Conservation (phyloP, 768 basidiomycete species). For the Boletus subcaerulescens region DNA sequence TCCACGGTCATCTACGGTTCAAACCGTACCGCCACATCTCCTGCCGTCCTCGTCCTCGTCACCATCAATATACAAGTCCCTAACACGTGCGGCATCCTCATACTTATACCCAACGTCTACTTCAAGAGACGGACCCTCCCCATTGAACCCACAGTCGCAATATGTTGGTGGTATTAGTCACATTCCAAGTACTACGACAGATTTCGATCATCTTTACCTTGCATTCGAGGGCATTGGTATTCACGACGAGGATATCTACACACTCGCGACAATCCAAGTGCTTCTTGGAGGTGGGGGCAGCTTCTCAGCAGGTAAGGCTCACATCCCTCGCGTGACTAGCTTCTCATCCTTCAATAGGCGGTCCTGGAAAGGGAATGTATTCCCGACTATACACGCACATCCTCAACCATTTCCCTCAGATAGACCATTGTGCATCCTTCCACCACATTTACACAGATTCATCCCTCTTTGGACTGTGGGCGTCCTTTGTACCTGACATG, state of each 20-base stretch:
- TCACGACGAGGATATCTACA: constrained; percentile 88
- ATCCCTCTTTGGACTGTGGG: constrained; percentile 88
- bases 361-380: constrained; percentile 99
- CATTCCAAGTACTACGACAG: constrained; percentile 54
- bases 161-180: constrained; percentile 87
- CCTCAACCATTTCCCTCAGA: constrained; percentile 88
- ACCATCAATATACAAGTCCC: constrained; percentile 57
- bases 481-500: constrained; percentile 71
- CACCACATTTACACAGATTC: constrained; percentile 97
- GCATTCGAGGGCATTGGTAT: constrained; percentile 91
- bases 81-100: constrained; percentile 74
- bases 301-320: constrained; percentile 78
- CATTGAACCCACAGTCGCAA: constrained; percentile 37
- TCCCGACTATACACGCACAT: constrained; percentile 94
- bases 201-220: constrained; percentile 92
- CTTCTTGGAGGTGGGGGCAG: constrained; percentile 93
- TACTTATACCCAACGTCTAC: constrained; percentile 52
- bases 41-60: constrained; percentile 51
- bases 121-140: constrained; percentile 4
- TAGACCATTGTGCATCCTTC: constrained; percentile 96
- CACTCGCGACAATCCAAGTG: constrained; percentile 91
- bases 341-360: constrained; percentile 47
- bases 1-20: constrained; percentile 30
- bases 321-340: background rate
- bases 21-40: constrained; percentile 52